A percentile compares a stretch with the other conserved stretches of the same genome.
Conservation (phyloP, 2,329 filamentous ascomycete species). For the Trichoderma sp. region DNA sequence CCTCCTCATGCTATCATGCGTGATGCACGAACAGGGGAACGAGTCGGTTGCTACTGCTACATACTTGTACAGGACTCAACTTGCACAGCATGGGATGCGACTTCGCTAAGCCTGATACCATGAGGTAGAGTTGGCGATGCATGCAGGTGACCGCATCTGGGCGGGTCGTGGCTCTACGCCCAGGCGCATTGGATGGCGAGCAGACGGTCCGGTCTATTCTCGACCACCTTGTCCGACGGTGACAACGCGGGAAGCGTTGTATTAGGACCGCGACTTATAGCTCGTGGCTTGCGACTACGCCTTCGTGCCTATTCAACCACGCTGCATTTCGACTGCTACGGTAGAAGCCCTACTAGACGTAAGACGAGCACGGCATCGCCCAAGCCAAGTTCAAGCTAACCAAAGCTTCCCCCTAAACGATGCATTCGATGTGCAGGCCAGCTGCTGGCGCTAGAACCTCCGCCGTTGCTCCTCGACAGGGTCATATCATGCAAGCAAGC, state of each 20-base stretch:
- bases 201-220: conserved; percentile 3
- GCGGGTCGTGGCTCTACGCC: conserved; percentile 15
- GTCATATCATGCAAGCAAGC: conserved; percentile 12
- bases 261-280: conserved; percentile 3
- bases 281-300: conserved; percentile 17
- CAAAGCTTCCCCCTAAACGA: neutral
- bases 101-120: conserved; percentile 19
- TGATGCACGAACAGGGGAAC: conserved; percentile 9
- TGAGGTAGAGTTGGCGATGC: conserved; percentile 14
- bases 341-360: neutral
- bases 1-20: conserved; percentile 11
- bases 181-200: conserved; percentile 12
- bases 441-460: neutral
- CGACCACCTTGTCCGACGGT: conserved; percentile 16
- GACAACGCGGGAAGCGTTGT: neutral
- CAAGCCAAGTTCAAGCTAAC: neutral
- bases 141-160: conserved; percentile 22
- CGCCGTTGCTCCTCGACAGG: neutral
- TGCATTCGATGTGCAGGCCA: neutral
- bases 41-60: conserved; percentile 13
- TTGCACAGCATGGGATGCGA: conserved; percentile 11
- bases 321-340: neutral
- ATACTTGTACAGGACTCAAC: neutral
- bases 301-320: neutral
- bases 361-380: neutral